phyloP scores from a whole-genome alignment of 176 grass and related monocot species.

The Cocos nucifera region DNA sequence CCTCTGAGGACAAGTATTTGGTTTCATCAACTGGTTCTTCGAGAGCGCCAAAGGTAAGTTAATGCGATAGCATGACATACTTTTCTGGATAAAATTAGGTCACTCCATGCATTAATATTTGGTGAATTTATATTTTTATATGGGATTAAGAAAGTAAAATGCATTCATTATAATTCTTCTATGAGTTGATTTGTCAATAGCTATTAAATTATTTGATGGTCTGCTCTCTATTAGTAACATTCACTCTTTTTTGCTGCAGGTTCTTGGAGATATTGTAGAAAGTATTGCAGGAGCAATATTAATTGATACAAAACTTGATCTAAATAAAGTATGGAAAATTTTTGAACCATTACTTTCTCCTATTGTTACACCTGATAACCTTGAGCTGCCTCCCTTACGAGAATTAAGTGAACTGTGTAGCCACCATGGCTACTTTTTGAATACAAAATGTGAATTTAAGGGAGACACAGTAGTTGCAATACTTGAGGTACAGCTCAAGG shows the following conservation, averaged over 20 bases:
- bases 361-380: slow-evolving; percentile 81
- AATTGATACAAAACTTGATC: slow-evolving; percentile 75
- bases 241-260: slow-evolving; percentile 29
- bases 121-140: too few relatives aligned
- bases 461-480: slow-evolving; percentile 46
- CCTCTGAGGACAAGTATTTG: slow-evolving; percentile 23
- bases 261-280: slow-evolving; percentile 91
- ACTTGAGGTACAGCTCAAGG: slow-evolving; percentile 62
- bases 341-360: slow-evolving; percentile 74
- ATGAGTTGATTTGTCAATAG: too few relatives aligned
- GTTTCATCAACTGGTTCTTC: slow-evolving; percentile 29
- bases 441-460: slow-evolving; percentile 39
- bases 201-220: too few relatives aligned
- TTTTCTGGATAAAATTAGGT: too few relatives aligned
- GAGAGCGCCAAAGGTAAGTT: slow-evolving; percentile 70
- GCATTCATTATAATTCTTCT: too few relatives aligned
- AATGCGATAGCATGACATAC: too few relatives aligned
- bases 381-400: slow-evolving; percentile 60
- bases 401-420: slow-evolving; percentile 64
- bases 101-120: too few relatives aligned
- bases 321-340: slow-evolving; percentile 55
- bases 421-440: slow-evolving; percentile 61
- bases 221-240: not conserved
- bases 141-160: too few relatives aligned
- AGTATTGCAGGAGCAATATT: slow-evolving; percentile 77